Conservation (phyloP, 352 stramenopile genomes). For the Pythium plurisporium region DNA sequence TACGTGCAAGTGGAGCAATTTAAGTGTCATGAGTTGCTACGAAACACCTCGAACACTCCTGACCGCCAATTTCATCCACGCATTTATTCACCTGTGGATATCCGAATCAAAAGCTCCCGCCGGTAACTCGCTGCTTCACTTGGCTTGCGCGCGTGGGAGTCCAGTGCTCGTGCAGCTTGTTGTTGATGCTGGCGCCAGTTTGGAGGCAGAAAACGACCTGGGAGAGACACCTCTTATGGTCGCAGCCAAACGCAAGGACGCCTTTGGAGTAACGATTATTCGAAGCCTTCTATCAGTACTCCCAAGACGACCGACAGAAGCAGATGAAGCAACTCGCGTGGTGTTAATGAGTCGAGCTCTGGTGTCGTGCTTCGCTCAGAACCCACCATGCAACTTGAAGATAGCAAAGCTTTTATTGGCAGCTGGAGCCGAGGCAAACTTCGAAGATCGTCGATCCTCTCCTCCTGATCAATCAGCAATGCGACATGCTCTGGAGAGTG, state of each 20-base stretch:
- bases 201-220: constrained; percentile 25
- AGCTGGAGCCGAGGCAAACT: constrained; percentile 29
- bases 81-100: constrained; percentile 41
- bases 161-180: constrained; percentile 34
- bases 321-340: not conserved
- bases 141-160: constrained; percentile 32
- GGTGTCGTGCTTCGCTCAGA: constrained; percentile 33
- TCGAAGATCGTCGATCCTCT: constrained; percentile 6
- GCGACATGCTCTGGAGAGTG: constrained; percentile 27
- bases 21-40: constrained; percentile 51
- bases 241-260: constrained; percentile 38
- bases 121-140: constrained; percentile 40
- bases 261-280: constrained; percentile 30
- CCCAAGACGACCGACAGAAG: not conserved
- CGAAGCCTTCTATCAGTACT: constrained; percentile 22
- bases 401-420: constrained; percentile 38
- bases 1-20: constrained; percentile 48
- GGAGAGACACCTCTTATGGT: constrained; percentile 32
- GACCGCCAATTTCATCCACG: constrained; percentile 39
- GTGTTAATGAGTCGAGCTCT: constrained; percentile 28
- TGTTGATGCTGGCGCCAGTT: constrained; percentile 32
- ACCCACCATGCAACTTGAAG: constrained; percentile 33
- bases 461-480: constrained; percentile 28
- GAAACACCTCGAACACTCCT: constrained; percentile 27
- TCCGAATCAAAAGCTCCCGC: constrained; percentile 15